Conservation (phyloP, 2,329 filamentous ascomycete genomes). For the Tolypocladium paradoxum region DNA sequence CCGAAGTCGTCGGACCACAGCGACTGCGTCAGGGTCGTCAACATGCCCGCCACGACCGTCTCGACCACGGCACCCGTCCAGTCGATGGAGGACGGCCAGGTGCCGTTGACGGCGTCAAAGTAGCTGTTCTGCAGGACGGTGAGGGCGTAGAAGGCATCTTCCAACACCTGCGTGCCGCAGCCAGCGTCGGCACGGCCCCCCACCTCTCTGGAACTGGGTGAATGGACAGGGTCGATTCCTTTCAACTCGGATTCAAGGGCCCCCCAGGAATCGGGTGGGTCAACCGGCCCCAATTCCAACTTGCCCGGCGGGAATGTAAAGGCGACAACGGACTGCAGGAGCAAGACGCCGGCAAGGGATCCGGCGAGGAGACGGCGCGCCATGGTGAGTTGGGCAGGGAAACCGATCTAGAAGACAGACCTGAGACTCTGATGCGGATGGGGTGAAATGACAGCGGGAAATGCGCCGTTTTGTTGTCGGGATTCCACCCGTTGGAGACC, state of each 20-base stretch:
- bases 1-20: conserved; percentile 27
- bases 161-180: conserved; percentile 19
- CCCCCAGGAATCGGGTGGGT: no score
- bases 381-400: neutral
- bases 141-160: conserved; percentile 52
- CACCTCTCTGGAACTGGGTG: neutral
- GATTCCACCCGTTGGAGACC: neutral
- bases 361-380: neutral
- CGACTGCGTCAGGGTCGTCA: conserved; percentile 59
- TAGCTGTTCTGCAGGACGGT: conserved; percentile 67
- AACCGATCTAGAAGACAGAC: neutral
- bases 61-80: conserved; percentile 85
- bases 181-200: no score
- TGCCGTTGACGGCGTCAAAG: conserved; percentile 67
- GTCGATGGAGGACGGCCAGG: conserved; percentile 79
- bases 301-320: neutral
- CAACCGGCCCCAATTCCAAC: no score
- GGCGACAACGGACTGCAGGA: neutral
- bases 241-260: no score
- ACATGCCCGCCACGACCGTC: conserved; percentile 65
- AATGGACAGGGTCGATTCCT: neutral
- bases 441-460: no score
- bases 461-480: neutral
- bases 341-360: neutral
- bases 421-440: rapidly evolving